These are phyloP conservation scores for Chaetomiaceae sp. DNA, from an alignment of 2,329 filamentous ascomycete genomes.

Conservation along the genomic window DNA sequence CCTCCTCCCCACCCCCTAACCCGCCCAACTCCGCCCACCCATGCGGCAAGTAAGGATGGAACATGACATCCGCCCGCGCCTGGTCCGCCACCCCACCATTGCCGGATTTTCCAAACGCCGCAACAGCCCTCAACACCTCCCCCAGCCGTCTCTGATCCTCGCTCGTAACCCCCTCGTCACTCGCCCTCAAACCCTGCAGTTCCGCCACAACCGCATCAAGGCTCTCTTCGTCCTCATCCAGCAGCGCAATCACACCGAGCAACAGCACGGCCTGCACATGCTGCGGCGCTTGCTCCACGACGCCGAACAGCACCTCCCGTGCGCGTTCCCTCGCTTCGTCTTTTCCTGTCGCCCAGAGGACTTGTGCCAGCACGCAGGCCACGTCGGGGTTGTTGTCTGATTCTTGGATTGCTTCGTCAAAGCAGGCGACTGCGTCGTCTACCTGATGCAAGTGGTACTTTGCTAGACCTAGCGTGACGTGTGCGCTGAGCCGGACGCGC, in stretches of 20 bases:
- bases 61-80: conserved; percentile 71
- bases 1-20: conserved; percentile 31
- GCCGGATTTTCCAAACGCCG: conserved; percentile 47
- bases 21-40: conserved; percentile 76
- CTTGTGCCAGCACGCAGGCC: conserved; percentile 81
- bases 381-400: conserved; percentile 74
- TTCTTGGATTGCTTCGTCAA: conserved; percentile 74
- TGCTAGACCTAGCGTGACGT: conserved; percentile 80
- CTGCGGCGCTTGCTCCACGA: conserved; percentile 67
- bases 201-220: conserved; percentile 77
- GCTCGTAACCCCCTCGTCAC: conserved; percentile 53
- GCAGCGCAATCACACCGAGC: conserved; percentile 75
- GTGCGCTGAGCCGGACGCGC: conserved; percentile 74
- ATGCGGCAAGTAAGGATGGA: conserved; percentile 71
- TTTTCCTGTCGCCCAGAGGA: conserved; percentile 85
- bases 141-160: conserved; percentile 66
- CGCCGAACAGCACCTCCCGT: conserved; percentile 72
- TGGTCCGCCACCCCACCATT: conserved; percentile 53
- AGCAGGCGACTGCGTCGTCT: conserved; percentile 69
- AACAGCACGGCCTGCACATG: conserved; percentile 78
- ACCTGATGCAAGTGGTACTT: conserved; percentile 66
- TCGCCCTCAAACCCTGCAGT: conserved; percentile 66
- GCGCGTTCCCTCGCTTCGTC: conserved; percentile 71
- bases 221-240: conserved; percentile 75
- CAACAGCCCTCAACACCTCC: conserved; percentile 70